A percentile compares a stretch with the other conserved stretches of the same genome.
Conservation (phyloP, 805 yeast genomes). For the Hanseniaspora singularis region DNA sequence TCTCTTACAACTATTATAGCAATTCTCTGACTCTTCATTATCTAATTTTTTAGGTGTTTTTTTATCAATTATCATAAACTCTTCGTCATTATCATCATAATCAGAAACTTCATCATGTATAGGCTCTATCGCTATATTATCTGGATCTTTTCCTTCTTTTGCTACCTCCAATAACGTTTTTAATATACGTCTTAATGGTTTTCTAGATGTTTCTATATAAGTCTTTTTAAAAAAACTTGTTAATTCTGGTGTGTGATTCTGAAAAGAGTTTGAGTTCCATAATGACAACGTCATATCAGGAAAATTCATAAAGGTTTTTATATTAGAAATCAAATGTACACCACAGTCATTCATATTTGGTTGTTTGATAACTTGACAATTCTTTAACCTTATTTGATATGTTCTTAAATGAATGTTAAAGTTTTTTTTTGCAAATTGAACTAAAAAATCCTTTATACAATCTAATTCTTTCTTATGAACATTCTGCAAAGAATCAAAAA, state of each 20-base stretch:
- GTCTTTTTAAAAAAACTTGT: slow-evolving; percentile 25
- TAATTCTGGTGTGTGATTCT: slow-evolving; percentile 14
- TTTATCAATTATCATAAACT: slow-evolving; percentile 21
- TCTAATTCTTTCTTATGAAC: slow-evolving; percentile 39
- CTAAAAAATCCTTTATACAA: slow-evolving; percentile 48
- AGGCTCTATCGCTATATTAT: slow-evolving; percentile 8
- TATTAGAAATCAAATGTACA: slow-evolving; percentile 71
- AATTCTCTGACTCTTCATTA: background rate
- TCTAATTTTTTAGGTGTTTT: slow-evolving; percentile 18
- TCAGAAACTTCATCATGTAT: slow-evolving; percentile 15
- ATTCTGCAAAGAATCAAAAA: slow-evolving; percentile 67
- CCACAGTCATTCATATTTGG: slow-evolving; percentile 91
- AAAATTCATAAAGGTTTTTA: slow-evolving; percentile 43
- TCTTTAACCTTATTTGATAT: slow-evolving; percentile 36
- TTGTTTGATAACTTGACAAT: slow-evolving; percentile 65
- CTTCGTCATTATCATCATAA: slow-evolving; percentile 8
- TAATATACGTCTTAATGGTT: slow-evolving; percentile 22
- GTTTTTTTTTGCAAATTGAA: slow-evolving; percentile 58
- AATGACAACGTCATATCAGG: slow-evolving; percentile 37
- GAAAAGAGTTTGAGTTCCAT: slow-evolving; percentile 32
- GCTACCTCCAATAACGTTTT: slow-evolving; percentile 19
- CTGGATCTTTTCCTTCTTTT: slow-evolving; percentile 3
- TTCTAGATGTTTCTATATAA: slow-evolving; percentile 21
- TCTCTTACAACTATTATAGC: background rate
- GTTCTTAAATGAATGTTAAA: slow-evolving; percentile 37